phyloP scores from a whole-genome alignment of 495 filamentous ascomycete species.

The Xylaria scruposa region DNA sequence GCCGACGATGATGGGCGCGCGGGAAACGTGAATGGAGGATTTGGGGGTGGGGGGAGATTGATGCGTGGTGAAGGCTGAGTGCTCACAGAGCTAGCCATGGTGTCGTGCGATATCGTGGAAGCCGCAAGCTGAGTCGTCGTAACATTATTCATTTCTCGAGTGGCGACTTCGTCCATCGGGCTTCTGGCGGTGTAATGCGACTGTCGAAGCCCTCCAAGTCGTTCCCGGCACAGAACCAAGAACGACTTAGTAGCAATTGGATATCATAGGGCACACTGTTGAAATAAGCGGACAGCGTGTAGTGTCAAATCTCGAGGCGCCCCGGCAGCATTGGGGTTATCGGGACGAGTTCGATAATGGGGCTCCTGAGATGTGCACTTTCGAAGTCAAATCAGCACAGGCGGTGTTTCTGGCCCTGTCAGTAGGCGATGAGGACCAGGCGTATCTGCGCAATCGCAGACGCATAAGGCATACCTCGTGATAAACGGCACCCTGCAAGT shows the following conservation, averaged over 20 bases:
- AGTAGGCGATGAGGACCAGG: neutral
- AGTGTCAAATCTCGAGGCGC: constrained; percentile 24
- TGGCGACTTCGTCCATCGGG: constrained; percentile 42
- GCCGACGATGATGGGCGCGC: constrained; percentile 55
- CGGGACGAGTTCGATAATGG: constrained; percentile 3
- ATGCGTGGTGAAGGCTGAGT: constrained; percentile 45
- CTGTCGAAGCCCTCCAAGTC: constrained; percentile 55
- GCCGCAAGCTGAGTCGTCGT: constrained; percentile 33
- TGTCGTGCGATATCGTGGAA: constrained; percentile 30
- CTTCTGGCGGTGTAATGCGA: constrained; percentile 45
- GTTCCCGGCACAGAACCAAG: constrained; percentile 53
- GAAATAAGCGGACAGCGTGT: neutral
- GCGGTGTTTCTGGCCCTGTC: neutral
- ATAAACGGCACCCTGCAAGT: neutral
- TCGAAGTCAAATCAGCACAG: constrained; percentile 5
- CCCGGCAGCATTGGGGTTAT: constrained; percentile 12
- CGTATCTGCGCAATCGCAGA: constrained; percentile 1
- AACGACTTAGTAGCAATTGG: constrained; percentile 44
- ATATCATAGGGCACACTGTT: constrained; percentile 48
- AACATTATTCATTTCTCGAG: constrained; percentile 40
- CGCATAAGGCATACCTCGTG: constrained; percentile 17
- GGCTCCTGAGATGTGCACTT: neutral
- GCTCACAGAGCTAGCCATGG: constrained; percentile 31
- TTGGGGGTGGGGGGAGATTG: constrained; percentile 63
- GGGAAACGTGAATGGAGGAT: constrained; percentile 77